Base-by-base conservation (phyloP, 1,284 basidiomycete genomes). In the Ganoderma sp. region DNA sequence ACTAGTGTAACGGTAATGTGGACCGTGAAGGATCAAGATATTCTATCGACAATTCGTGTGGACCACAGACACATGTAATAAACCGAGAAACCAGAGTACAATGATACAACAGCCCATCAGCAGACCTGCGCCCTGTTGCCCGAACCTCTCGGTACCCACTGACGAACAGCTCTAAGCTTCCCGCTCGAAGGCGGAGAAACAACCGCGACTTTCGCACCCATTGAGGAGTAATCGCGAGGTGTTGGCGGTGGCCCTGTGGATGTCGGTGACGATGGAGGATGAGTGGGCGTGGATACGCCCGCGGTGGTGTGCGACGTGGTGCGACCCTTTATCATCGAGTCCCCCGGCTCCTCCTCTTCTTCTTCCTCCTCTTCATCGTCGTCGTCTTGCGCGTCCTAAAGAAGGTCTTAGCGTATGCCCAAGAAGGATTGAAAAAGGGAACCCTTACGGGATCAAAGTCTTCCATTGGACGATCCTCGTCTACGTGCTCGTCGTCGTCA, bases 391-490 rank as follows among this genome's bases (percentile, higher is more conserved):
- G 80, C 83, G 25, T 89, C 86, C 85, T 89, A 71, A 43, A 54
- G 19, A 5, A 22, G 61, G 41, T 45, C 28, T 67, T 54, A 68
- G 67, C 61, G 50, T 61, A 63, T 65, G 15, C 69, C 62, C n/a
- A 67, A 41, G 68, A 64, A 28, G 17, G n/a, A 10, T 28, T 28
- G n/a, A 8, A 50, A 45, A 63, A 48, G 6, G 37, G 25, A 9
- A n/a, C 14, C 81, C 87, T 72, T 78, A 93, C 91, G 62, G 89
- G 88, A 80, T 93, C 92, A 79, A 93, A 93, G 75, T 93, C 90
- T 77, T 93, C 92, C 91, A 93, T 92, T 64, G 87, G 89, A 69
- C 89, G 84, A 75, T 92, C 91, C 70, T 83, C 86, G 65, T 87
- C 88, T 0, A 87, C 86, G n/a, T 87, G 87, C 28, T 86, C 86